phyloP scores from a whole-genome alignment of 257 asterid species.

The Linderniella brevidens region DNA sequence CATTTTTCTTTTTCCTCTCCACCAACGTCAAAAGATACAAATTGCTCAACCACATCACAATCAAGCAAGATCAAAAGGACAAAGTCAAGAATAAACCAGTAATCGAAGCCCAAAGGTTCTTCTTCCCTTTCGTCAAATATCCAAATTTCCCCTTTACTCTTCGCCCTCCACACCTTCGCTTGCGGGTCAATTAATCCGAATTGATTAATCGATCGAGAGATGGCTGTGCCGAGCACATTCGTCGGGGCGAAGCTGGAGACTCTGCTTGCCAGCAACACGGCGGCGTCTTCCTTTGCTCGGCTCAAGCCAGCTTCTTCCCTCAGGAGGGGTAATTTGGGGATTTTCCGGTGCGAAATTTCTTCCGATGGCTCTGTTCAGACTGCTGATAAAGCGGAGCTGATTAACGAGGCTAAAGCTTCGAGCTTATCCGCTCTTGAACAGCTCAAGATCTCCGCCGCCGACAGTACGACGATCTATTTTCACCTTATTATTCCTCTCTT shows the following conservation, averaged over 20 bases:
- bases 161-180: constrained; percentile 4
- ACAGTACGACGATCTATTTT: constrained; percentile 26
- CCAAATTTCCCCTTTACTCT: constrained; percentile 7
- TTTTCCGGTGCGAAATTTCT: constrained; percentile 36
- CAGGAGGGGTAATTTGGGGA: constrained; percentile 28
- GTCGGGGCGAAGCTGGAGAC: constrained; percentile 70
- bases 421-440: constrained; percentile 79
- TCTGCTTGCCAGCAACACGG: constrained; percentile 29
- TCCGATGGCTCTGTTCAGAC: constrained; percentile 27
- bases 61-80: too few relatives aligned
- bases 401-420: constrained; percentile 38
- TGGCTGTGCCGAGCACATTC: constrained; percentile 67
- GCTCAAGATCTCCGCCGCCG: constrained; percentile 75
- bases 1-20: not conserved
- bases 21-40: not conserved
- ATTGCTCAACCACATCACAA: not conserved
- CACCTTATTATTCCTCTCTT: not conserved
- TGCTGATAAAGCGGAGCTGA: constrained; percentile 19
- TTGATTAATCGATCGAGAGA: constrained; percentile 12
- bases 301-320: constrained; percentile 23
- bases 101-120: too few relatives aligned
- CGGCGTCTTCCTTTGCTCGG: constrained; percentile 29
- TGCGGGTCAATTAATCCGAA: constrained; percentile 3
- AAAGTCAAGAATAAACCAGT: too few relatives aligned
- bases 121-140: too few relatives aligned